Evolutionary conservation across 371 early-diverging fungal species (phyloP), one percentile per base, ranked within the genome.

Genomic region (Saksenaea vasiformis): DNA sequence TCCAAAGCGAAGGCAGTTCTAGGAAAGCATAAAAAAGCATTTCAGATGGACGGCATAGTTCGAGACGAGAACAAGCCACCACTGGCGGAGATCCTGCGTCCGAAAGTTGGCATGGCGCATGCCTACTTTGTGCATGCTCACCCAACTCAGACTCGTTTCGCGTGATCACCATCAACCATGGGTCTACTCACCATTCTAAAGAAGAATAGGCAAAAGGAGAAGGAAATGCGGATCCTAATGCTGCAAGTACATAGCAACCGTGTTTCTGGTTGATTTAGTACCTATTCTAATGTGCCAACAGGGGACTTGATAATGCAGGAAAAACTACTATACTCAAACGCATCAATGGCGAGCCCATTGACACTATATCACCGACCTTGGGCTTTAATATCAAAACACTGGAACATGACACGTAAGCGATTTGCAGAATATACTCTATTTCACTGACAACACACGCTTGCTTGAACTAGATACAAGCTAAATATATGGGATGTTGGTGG

Each of bases 221-320:
- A 88, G 69, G 95, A 97, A 71, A 92, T 95, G 67, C 90, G 96
- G 15, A 70, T 97, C 51, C 77, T 97, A 22, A 93, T 98, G 73
- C 87, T 98, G 51, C 51, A 47, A 47, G 51, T 47, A 47, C 51
- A 47, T 22, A 35, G 9, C 19, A 53, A 43, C 28, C 5, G 1
- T 3, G 15, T 11, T 24, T 4, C 11, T 15, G 1, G 4, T 11
- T 27, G 10, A 17, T 41, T 3, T 9, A n/a, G 35, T 19, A n/a
- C 28, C 53, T 14, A 26, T 36, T 35, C 38, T 22, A 31, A 31
- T 31, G 31, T 31, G 41, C 17, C 41, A 41, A 61, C 43, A 92
- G 91, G 13, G 99, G 99, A 0, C 86, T 98, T 15, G 99, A 99
- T 82, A 99, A 99, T 85, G 98, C 99, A 0, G 99, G 99, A 68